Evolutionary conservation across 352 stramenopile genomes (phyloP).

Genomic region (Globisporangium okanoganense): DNA sequence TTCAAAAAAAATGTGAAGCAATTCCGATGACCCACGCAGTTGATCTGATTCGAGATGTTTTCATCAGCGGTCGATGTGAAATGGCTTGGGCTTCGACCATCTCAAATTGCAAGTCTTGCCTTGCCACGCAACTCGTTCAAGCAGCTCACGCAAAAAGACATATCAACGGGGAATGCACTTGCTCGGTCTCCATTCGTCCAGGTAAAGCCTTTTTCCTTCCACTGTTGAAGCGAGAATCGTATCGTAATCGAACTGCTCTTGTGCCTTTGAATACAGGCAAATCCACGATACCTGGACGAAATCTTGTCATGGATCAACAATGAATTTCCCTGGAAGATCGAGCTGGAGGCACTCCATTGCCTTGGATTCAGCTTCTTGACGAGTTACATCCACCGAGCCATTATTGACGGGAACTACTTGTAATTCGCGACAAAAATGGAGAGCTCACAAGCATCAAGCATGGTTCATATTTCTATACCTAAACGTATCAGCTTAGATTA

Average conservation of each 20-base stretch:
- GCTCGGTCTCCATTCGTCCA: slow-evolving; percentile 53
- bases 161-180: slow-evolving; percentile 38
- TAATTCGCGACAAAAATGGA: slow-evolving; percentile 10
- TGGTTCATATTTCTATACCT: slow-evolving; percentile 6
- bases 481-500: not conserved
- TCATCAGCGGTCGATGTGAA: slow-evolving; percentile 71
- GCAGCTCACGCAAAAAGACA: slow-evolving; percentile 49
- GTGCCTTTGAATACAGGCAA: slow-evolving; percentile 29
- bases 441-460: slow-evolving; percentile 4
- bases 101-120: slow-evolving; percentile 46
- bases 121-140: slow-evolving; percentile 58
- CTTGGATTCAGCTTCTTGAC: slow-evolving; percentile 75
- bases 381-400: slow-evolving; percentile 46
- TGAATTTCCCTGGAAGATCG: slow-evolving; percentile 63
- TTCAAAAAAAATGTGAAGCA: not conserved
- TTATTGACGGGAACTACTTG: slow-evolving; percentile 38
- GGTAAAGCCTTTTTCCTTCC: slow-evolving; percentile 23
- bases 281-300: slow-evolving; percentile 47
- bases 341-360: slow-evolving; percentile 76
- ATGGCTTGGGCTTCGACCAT: slow-evolving; percentile 91
- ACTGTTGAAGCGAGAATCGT: not conserved
- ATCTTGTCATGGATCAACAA: slow-evolving; percentile 45
- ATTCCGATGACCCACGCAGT: not conserved
- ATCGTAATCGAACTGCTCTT: not conserved
- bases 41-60: not conserved